Percentiles rank a stretch among this genome's conserved stretches.
These are phyloP conservation scores for Penicillium daleae DNA, from an alignment of 495 filamentous ascomycete genomes.

Conservation along the genomic window DNA sequence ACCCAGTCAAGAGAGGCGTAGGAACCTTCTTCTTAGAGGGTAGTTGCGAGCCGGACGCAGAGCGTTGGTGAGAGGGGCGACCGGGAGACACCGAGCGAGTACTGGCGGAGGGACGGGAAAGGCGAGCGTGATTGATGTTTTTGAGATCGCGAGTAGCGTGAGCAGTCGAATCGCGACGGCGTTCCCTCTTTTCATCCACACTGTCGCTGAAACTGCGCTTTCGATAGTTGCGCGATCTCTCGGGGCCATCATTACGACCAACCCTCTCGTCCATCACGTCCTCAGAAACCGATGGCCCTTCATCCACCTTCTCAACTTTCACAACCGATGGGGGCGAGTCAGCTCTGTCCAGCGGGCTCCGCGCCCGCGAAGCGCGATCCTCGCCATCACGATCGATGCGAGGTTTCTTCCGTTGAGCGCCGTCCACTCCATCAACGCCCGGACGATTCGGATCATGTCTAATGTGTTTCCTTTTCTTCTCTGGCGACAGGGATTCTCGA, in stretches of 20 bases:
- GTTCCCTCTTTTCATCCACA: constrained; percentile 41
- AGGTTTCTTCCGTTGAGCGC: constrained; percentile 44
- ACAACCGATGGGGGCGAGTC: constrained; percentile 36
- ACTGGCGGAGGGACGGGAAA: constrained; percentile 42
- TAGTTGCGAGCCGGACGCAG: constrained; percentile 62
- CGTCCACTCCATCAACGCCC: constrained; percentile 50
- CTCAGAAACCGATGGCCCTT: constrained; percentile 31
- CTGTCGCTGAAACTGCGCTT: constrained; percentile 51
- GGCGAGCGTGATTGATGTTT: constrained; percentile 28
- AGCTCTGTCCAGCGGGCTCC: constrained; percentile 30
- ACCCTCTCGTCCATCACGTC: constrained; percentile 23
- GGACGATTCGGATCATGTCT: constrained; percentile 61
- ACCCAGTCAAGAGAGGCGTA: constrained; percentile 55
- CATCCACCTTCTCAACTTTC: constrained; percentile 45
- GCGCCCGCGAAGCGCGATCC: constrained; percentile 28
- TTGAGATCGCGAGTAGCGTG: constrained; percentile 33
- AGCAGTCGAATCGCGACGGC: constrained; percentile 25
- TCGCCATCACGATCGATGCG: constrained; percentile 33
- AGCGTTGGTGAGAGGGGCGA: constrained; percentile 61
- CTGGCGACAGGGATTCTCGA: constrained; percentile 69
- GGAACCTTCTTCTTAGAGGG: constrained; percentile 48
- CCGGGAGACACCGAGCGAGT: constrained; percentile 67
- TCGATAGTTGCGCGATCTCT: constrained; percentile 32
- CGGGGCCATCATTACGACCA: constrained; percentile 18
- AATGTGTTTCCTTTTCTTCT: constrained; percentile 69